Evolutionary conservation across 2,329 filamentous ascomycete species (phyloP).

Genomic region (Paracamarosporium sp.): DNA sequence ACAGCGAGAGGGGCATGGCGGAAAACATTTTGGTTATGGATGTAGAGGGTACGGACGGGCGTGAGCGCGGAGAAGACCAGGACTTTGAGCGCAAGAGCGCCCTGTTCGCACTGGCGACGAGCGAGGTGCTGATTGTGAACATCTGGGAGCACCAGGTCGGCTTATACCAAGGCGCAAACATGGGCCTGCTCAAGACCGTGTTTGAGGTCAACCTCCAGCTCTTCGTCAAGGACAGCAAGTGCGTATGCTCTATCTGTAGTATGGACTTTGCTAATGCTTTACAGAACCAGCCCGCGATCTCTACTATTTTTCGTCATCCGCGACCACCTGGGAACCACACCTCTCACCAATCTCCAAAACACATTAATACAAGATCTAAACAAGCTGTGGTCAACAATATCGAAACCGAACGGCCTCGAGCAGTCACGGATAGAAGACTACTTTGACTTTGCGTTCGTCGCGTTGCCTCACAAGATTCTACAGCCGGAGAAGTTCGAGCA

Average conservation of each 20-base stretch:
- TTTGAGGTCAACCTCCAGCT: slow-evolving; percentile 98
- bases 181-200: slow-evolving; percentile 97
- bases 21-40: slow-evolving; percentile 99
- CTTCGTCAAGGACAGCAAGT: slow-evolving; percentile 95
- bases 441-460: slow-evolving; percentile 97
- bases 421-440: slow-evolving; percentile 92
- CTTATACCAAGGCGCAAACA: slow-evolving; percentile 97
- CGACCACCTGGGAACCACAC: slow-evolving; percentile 92
- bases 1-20: slow-evolving; percentile 71
- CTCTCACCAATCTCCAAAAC: slow-evolving; percentile 85
- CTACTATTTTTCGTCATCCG: slow-evolving; percentile 98
- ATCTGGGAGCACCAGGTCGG: slow-evolving; percentile 99
- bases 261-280: slow-evolving; percentile 25
- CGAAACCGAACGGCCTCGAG: slow-evolving; percentile 89
- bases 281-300: slow-evolving; percentile 82
- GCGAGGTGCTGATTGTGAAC: slow-evolving; percentile 97
- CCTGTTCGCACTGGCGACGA: slow-evolving; percentile 94
- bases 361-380: slow-evolving; percentile 89
- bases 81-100: slow-evolving; percentile 99
- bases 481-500: slow-evolving; percentile 88
- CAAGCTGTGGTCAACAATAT: slow-evolving; percentile 90
- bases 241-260: slow-evolving; percentile 44
- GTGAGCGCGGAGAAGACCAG: slow-evolving; percentile 96
- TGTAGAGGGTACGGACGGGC: slow-evolving; percentile 95
- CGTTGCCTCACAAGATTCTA: slow-evolving; percentile 94